Percentiles rank a stretch among this genome's conserved stretches.
These are phyloP conservation scores for Ogataea hybrid DNA, from an alignment of 1,139 yeast genomes.

Conservation along the genomic window DNA sequence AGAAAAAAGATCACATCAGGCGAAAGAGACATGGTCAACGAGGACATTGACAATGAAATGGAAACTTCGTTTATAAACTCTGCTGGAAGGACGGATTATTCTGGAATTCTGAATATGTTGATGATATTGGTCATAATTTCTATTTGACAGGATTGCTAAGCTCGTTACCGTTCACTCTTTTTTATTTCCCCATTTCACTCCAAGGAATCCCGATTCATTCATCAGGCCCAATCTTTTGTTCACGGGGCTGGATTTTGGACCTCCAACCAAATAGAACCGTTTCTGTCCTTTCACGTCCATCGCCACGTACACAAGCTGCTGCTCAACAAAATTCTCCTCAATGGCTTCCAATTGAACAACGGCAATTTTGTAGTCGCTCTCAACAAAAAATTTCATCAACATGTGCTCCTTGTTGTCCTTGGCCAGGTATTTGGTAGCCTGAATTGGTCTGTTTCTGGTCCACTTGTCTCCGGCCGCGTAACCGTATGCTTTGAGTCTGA, in stretches of 20 bases:
- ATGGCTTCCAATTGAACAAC: constrained; percentile 77
- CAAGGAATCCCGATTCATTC: constrained; percentile 59
- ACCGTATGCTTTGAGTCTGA: constrained; percentile 79
- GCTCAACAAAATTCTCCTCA: constrained; percentile 61
- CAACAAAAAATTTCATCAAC: constrained; percentile 84
- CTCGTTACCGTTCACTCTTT: constrained; percentile 32
- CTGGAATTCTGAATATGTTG: constrained; percentile 4
- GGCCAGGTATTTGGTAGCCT: constrained; percentile 40
- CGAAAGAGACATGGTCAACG: constrained; percentile 13
- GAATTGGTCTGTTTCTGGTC: constrained; percentile 84
- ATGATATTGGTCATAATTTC: constrained; percentile 3
- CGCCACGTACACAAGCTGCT: constrained; percentile 72
- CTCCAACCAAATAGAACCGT: constrained; percentile 67
- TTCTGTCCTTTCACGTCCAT: constrained; percentile 72
- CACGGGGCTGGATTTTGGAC: constrained; percentile 30
- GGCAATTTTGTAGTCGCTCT: constrained; percentile 59
- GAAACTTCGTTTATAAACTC: neutral
- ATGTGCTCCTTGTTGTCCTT: constrained; percentile 77
- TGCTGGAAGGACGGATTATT: neutral
- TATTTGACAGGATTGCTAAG: constrained; percentile 6
- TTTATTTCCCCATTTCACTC: constrained; percentile 84
- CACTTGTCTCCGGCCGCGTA: constrained; percentile 69
- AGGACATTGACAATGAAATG: constrained; percentile 13
- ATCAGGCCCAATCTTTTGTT: constrained; percentile 23
- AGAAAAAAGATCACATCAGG: no score